These are phyloP conservation scores for Psilocybe azurescens DNA, from an alignment of 768 basidiomycete species.

Conservation along the genomic window DNA sequence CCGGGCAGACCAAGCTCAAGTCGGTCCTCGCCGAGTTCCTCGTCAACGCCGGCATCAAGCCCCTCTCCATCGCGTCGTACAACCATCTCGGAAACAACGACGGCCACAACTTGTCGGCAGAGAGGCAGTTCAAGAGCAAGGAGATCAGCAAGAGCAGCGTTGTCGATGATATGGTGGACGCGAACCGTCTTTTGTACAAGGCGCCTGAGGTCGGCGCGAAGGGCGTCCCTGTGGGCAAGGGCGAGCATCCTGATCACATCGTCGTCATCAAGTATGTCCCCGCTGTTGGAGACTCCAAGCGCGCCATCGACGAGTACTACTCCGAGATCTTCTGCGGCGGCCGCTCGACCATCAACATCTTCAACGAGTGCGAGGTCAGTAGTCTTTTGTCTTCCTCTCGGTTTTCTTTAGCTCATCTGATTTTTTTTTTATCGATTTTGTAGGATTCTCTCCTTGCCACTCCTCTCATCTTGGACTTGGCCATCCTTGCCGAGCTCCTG, in stretches of 20 bases:
- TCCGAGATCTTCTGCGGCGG: constrained; percentile 98
- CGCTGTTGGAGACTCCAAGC: constrained; percentile 96
- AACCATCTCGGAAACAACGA: constrained; percentile 99
- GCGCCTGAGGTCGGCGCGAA: constrained; percentile 63
- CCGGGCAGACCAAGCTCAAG: constrained; percentile 97
- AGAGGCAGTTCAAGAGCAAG: constrained; percentile 96
- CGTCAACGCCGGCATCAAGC: constrained; percentile 98
- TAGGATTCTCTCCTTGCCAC: constrained; percentile 96
- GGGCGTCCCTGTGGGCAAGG: constrained; percentile 65
- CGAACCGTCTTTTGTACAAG: constrained; percentile 90
- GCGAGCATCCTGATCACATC: constrained; percentile 97
- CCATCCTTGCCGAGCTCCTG: constrained; percentile 92
- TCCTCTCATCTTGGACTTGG: constrained; percentile 92
- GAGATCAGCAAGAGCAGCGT: constrained; percentile 98
- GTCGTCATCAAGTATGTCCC: constrained; percentile 98
- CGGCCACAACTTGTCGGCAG: constrained; percentile 88
- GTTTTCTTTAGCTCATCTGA: neutral
- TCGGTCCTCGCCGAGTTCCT: constrained; percentile 97
- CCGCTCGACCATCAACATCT: constrained; percentile 92
- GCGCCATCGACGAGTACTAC: constrained; percentile 99
- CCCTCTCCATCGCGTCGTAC: constrained; percentile 95
- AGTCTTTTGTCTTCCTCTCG: neutral
- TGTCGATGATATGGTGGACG: constrained; percentile 97
- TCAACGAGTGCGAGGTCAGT: constrained; percentile 94
- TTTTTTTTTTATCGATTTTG: constrained; percentile 14